Evolutionary conservation across 2,329 filamentous ascomycete species (phyloP).

Genomic region (Macrophomina pseudophaseolina): DNA sequence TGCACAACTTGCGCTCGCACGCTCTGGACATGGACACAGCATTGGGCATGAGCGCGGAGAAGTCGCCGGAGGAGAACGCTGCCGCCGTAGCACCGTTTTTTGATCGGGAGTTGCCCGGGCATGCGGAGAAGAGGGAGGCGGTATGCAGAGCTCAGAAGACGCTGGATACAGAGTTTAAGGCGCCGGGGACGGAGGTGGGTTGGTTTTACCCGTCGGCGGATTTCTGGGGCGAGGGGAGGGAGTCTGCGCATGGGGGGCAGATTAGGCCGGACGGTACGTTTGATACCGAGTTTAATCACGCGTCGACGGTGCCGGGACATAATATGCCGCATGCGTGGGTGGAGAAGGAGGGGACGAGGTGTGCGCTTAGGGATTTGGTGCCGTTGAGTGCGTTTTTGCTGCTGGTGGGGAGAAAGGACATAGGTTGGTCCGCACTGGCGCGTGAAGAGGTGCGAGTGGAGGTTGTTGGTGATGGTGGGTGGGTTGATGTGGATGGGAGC

Average conservation of each 20-base stretch:
- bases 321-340: constrained; percentile 42
- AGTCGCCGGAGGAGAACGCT: constrained; percentile 30
- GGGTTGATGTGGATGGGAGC: constrained; percentile 28
- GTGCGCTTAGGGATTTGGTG: constrained; percentile 22
- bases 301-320: constrained; percentile 39
- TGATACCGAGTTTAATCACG: constrained; percentile 31
- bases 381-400: not conserved
- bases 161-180: constrained; percentile 42
- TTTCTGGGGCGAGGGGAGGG: constrained; percentile 29
- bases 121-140: constrained; percentile 31
- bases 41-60: constrained; percentile 36
- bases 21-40: constrained; percentile 39
- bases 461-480: constrained; percentile 1
- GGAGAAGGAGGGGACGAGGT: not conserved
- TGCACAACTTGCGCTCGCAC: constrained; percentile 40
- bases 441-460: not conserved
- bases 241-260: constrained; percentile 32
- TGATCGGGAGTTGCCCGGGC: constrained; percentile 31
- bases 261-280: constrained; percentile 30
- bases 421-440: not conserved
- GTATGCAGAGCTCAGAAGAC: constrained; percentile 31
- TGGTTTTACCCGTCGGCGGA: constrained; percentile 40
- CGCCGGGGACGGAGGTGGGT: constrained; percentile 40
- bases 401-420: not conserved
- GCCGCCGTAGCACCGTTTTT: constrained; percentile 35